phyloP scores from a whole-genome alignment of 164 flowering plant species.

The Tetracentron sinense region DNA sequence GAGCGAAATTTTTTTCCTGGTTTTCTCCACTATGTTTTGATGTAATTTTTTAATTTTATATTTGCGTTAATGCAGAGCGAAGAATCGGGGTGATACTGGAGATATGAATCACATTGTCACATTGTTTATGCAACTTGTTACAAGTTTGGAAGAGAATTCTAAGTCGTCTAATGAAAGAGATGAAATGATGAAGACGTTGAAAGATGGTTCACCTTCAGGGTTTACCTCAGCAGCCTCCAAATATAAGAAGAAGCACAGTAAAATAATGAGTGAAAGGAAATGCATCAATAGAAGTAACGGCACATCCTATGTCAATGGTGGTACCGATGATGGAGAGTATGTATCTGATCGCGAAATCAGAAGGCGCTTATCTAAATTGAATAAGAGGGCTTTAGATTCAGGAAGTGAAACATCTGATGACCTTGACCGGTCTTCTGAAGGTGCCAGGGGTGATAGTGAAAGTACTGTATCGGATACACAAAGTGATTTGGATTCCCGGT shows the following conservation, averaged over 20 bases:
- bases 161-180: conserved; percentile 46
- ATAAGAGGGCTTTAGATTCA: conserved; percentile 63
- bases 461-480: conserved; percentile 75
- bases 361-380: conserved; percentile 70
- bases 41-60: not conserved
- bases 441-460: conserved; percentile 43
- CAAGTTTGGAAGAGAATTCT: conserved; percentile 54
- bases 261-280: conserved; percentile 46
- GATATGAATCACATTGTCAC: conserved; percentile 64
- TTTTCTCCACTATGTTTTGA: no score
- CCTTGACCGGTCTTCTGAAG: conserved; percentile 52
- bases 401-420: conserved; percentile 93
- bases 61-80: conserved; percentile 42
- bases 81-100: conserved; percentile 59
- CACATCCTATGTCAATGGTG: conserved; percentile 38
- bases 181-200: conserved; percentile 46
- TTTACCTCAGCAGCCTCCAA: conserved; percentile 44
- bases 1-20: no score
- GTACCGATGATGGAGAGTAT: conserved; percentile 52
- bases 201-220: conserved; percentile 47
- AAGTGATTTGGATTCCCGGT: conserved; percentile 56
- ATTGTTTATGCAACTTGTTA: conserved; percentile 62
- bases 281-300: conserved; percentile 48
- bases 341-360: conserved; percentile 78
- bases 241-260: conserved; percentile 55